Base-by-base conservation (phyloP, 2,329 filamentous ascomycete genomes). In the Cordyceps tenuipes region DNA sequence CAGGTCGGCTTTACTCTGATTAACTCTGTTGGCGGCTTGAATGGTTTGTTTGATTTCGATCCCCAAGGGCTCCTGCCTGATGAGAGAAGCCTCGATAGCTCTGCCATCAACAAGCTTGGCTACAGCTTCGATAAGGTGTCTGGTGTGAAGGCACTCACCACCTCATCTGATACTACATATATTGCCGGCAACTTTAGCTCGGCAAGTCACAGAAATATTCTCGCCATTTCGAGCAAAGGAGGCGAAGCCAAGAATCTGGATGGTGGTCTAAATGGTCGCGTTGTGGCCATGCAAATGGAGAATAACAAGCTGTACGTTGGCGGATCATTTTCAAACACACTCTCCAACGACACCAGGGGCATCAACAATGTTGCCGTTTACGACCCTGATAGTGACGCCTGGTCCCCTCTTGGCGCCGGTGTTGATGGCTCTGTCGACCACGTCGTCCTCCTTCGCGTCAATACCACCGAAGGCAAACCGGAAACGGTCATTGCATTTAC, bases 31-130 rank as follows among this genome's bases (percentile, higher is more conserved):
- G 89, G 88, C 55, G 90, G 89, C 3, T 77, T 99, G 57, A 97
- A 97, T 69, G 91, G 91, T 9, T 76, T 99, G 1, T 97, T 89
- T 70, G 94, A 97, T 68, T 97, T 90, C 69, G 82, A 95, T 66
- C 90, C 92, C 0, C 67, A 70, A 5, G 64, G 72, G 48, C 65
- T 67, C 5, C 77, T 79, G 0, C 76, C 89, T 39, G 79, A 84
- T 64, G 79, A 79, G 0, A 81, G 77, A 26, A 76, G 90, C 64
- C 85, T 95, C 61, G 79, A 83, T 15, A 80, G 81, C 29, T 96
- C 91, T 1, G 80, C 85, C 17, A 86, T 96, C 69, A 87, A 95
- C 72, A 80, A 82, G 67, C 87, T 93, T 41, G 91, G 90, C 19
- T 83, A 83, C 39, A 82, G 80, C 60, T 86, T 97, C 57, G 76